A percentile compares a stretch with the other conserved stretches of the same genome.
Conservation (phyloP, 345 rosid species). For the Linum lewisii region DNA sequence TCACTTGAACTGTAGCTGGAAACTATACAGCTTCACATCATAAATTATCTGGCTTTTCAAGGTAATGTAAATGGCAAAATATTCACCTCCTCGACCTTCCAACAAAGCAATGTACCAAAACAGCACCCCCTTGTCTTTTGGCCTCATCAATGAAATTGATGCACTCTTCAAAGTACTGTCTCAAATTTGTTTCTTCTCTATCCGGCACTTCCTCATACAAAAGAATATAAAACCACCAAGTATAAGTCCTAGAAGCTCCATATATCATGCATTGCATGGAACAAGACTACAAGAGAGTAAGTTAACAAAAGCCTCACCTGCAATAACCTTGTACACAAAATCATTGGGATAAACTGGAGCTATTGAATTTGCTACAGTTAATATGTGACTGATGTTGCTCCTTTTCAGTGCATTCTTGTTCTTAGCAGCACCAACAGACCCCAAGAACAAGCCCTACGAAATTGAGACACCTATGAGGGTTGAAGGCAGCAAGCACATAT, state of each 20-base stretch:
- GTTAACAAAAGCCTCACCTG: slow-evolving; percentile 27
- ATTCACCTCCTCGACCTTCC: slow-evolving; percentile 72
- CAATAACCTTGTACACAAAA: slow-evolving; percentile 55
- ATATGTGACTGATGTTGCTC: slow-evolving; percentile 52
- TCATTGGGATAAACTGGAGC: slow-evolving; percentile 48
- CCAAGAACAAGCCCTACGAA: slow-evolving; percentile 30
- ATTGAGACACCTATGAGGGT: not conserved
- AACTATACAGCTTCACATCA: too few species aligned
- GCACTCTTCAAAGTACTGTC: slow-evolving; percentile 55
- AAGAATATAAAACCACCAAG: not conserved
- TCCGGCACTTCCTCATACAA: slow-evolving; percentile 39
- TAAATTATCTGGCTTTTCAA: not conserved
- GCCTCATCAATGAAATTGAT: slow-evolving; percentile 59
- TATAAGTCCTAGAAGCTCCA: not conserved
- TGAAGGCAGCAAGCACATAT: not conserved
- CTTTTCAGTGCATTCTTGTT: slow-evolving; percentile 45
- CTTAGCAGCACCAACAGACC: slow-evolving; percentile 42
- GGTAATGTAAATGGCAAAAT: not conserved
- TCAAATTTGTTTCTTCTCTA: slow-evolving; percentile 44
- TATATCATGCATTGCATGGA: not conserved
- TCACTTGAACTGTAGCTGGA: not conserved
- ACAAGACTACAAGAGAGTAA: not conserved
- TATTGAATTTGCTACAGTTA: slow-evolving; percentile 54
- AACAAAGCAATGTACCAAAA: slow-evolving; percentile 67
- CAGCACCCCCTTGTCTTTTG: slow-evolving; percentile 53